Conservation (phyloP, 116 monocot species). For the Zostera marina region DNA sequence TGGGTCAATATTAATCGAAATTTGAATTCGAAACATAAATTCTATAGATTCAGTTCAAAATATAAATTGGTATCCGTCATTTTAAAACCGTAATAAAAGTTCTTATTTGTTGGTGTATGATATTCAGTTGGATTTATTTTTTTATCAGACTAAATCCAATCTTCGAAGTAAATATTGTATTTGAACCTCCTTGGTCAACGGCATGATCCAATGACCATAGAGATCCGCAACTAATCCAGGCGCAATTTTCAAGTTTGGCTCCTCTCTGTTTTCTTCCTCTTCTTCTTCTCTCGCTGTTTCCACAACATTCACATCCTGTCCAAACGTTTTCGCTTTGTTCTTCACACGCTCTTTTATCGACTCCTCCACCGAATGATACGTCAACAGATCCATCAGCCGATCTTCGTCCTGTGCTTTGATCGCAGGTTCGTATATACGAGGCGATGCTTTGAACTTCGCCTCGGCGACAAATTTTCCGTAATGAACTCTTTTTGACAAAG, state of each 20-base stretch:
- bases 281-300: neutral
- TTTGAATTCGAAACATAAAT: too few relatives aligned
- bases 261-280: conserved; percentile 8
- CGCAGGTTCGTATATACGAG: conserved; percentile 48
- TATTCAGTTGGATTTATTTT: too few relatives aligned
- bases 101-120: too few relatives aligned
- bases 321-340: conserved; percentile 43
- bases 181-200: conserved; percentile 85
- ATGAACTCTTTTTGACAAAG: conserved; percentile 62
- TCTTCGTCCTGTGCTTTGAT: conserved; percentile 66
- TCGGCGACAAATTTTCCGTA: conserved; percentile 94
- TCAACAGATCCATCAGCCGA: conserved; percentile 48
- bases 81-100: too few relatives aligned
- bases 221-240: conserved; percentile 72
- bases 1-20: too few relatives aligned
- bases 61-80: too few relatives aligned
- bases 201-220: conserved; percentile 88
- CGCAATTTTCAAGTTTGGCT: conserved; percentile 45
- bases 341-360: conserved; percentile 53
- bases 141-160: too few relatives aligned
- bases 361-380: conserved; percentile 58
- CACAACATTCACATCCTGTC: conserved; percentile 46
- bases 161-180: conserved; percentile 66
- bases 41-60: too few relatives aligned
- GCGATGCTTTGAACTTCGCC: conserved; percentile 65